These are phyloP conservation scores for Tephrocybe sp. DNA, from an alignment of 768 basidiomycete species.

Conservation along the genomic window DNA sequence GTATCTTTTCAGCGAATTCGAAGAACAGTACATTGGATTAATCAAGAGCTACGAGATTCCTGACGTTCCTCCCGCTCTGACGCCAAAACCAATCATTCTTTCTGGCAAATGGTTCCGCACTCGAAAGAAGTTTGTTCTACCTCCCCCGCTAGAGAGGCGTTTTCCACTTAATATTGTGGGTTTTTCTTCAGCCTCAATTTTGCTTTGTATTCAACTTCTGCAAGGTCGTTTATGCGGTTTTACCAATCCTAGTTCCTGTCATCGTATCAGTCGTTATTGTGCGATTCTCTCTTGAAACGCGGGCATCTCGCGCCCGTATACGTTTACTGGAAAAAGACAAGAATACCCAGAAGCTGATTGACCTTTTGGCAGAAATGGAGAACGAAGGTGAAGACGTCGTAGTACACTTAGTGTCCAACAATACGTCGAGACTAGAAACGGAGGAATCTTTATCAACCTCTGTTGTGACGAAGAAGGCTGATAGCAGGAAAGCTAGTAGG, in stretches of 20 bases:
- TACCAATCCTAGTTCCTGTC: conserved; percentile 67
- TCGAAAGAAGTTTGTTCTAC: conserved; percentile 45
- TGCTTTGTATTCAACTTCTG: conserved; percentile 2
- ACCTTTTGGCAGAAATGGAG: conserved; percentile 58
- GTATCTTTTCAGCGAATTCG: conserved; percentile 41
- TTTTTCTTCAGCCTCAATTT: conserved; percentile 1
- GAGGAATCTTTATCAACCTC: not conserved
- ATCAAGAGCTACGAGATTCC: conserved; percentile 52
- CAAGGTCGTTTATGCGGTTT: conserved; percentile 48
- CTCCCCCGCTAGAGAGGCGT: conserved; percentile 52
- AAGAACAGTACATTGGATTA: conserved; percentile 54
- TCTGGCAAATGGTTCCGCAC: conserved; percentile 44
- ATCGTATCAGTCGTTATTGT: conserved; percentile 51
- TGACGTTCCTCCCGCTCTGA: conserved; percentile 35
- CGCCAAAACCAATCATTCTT: conserved; percentile 36
- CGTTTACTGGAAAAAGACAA: conserved; percentile 57
- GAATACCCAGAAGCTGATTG: conserved; percentile 47
- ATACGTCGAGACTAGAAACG: conserved; percentile 5
- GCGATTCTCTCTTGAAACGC: conserved; percentile 56
- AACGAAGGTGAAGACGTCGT: conserved; percentile 57
- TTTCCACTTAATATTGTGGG: conserved; percentile 76
- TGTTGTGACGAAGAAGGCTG: not conserved
- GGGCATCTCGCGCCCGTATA: conserved; percentile 63
- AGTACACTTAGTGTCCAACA: conserved; percentile 52
- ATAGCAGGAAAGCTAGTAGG: not conserved